phyloP scores from a whole-genome alignment of 2,329 filamentous ascomycete genomes.

The Calcarisporium arbuscula region DNA sequence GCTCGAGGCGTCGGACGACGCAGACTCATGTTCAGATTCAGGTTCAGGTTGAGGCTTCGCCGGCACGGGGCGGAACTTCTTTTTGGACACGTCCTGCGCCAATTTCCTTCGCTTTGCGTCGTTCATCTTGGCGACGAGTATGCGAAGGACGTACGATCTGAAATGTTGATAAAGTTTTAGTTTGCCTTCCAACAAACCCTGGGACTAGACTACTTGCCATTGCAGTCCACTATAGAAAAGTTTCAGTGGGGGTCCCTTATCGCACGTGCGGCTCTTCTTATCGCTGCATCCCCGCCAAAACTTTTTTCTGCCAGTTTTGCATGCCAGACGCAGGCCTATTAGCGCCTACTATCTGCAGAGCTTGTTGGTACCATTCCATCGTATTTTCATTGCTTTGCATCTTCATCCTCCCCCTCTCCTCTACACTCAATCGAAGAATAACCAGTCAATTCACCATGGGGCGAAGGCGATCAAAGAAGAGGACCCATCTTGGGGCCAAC shows the following conservation, averaged over 20 bases:
- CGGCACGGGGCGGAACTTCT: slow-evolving; percentile 7
- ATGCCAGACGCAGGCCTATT: no score
- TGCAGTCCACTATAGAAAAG: slow-evolving; percentile 22
- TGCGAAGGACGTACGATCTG: no score
- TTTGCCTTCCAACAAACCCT: no score
- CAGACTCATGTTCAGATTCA: no score
- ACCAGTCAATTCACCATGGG: slow-evolving; percentile 53
- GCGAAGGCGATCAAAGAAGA: slow-evolving; percentile 76
- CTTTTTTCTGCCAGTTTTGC: slow-evolving; percentile 23
- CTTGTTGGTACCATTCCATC: background rate
- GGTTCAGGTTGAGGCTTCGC: slow-evolving; percentile 2
- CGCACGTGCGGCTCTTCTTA: slow-evolving; percentile 25
- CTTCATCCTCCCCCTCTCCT: background rate
- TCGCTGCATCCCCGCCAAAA: slow-evolving; percentile 24
- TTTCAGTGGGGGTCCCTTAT: slow-evolving; percentile 28
- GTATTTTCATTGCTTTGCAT: slow-evolving; percentile 1
- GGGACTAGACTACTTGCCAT: no score
- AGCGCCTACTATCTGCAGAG: no score
- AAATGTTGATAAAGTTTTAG: no score
- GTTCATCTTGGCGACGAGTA: slow-evolving; percentile 23
- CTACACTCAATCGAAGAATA: slow-evolving; percentile 1
- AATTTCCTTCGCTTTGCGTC: slow-evolving; percentile 36
- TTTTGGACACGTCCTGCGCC: slow-evolving; percentile 21
- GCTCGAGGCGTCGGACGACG: slow-evolving; percentile 13
- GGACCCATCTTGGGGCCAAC: slow-evolving; percentile 69